phyloP scores from a whole-genome alignment of 139 green algal species.

The Micromonas pusilla region DNA sequence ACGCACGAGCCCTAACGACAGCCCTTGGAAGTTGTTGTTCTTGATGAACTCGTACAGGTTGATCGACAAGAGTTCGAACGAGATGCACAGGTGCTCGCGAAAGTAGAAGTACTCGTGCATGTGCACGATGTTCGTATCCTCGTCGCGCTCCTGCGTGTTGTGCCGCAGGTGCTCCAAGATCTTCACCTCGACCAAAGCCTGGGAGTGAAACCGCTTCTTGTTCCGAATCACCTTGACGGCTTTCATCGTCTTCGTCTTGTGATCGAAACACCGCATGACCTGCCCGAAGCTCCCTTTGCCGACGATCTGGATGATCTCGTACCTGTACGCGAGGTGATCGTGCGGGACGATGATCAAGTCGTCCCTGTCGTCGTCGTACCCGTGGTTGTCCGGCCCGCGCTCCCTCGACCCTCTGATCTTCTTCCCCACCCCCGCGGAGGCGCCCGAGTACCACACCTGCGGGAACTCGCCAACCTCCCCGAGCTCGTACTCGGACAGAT shows the following conservation, averaged over 20 bases:
- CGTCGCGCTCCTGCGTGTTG: constrained; percentile 26
- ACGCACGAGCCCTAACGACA: constrained; percentile 59
- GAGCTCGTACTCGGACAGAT: constrained; percentile 69
- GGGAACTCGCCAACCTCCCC: constrained; percentile 70
- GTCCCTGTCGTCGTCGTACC: constrained; percentile 75
- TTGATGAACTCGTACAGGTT: constrained; percentile 87
- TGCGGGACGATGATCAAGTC: constrained; percentile 57
- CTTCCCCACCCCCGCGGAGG: constrained; percentile 51
- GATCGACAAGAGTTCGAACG: constrained; percentile 74
- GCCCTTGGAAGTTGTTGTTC: constrained; percentile 67
- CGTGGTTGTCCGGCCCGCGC: constrained; percentile 44
- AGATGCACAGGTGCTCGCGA: constrained; percentile 78
- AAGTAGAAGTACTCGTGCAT: constrained; percentile 73
- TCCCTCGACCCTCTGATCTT: constrained; percentile 51
- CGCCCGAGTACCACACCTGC: too few species aligned
- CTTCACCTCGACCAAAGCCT: constrained; percentile 73
- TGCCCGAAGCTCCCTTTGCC: constrained; percentile 76
- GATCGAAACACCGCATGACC: constrained; percentile 74
- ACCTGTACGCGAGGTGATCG: constrained; percentile 72
- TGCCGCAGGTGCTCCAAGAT: constrained; percentile 54
- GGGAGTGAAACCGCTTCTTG: constrained; percentile 81
- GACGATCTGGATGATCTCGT: constrained; percentile 56
- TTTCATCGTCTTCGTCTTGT: constrained; percentile 55
- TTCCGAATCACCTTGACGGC: constrained; percentile 84
- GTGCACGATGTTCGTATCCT: constrained; percentile 35